Evolutionary conservation across 2,329 filamentous ascomycete genomes (phyloP).

Genomic region (Cryphonectria parasitica): DNA sequence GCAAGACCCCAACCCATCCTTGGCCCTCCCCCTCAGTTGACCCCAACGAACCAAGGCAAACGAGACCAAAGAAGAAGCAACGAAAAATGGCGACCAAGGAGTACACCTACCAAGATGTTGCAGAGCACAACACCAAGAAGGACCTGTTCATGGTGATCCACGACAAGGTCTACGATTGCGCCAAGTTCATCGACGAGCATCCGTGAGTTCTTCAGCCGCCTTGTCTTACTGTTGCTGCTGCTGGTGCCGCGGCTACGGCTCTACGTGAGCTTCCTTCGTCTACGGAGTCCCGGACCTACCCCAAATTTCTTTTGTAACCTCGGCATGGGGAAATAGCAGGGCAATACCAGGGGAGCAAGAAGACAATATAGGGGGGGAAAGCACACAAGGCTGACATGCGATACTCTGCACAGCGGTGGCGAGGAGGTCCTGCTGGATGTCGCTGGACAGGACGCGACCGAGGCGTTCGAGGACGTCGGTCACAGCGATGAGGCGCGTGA

Average conservation of each 20-base stretch:
- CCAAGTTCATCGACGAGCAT: constrained; percentile 95
- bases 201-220: constrained; percentile 61
- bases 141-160: constrained; percentile 90
- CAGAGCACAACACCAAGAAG: constrained; percentile 89
- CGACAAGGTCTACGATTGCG: constrained; percentile 92
- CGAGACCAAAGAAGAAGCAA: neutral
- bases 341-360: neutral
- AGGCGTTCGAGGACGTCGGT: constrained; percentile 98
- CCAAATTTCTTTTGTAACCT: constrained; percentile 4
- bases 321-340: constrained; percentile 19
- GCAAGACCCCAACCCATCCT: constrained; percentile 11
- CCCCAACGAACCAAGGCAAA: constrained; percentile 5
- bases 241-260: constrained; percentile 17
- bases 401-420: constrained; percentile 71
- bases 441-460: constrained; percentile 91
- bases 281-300: neutral
- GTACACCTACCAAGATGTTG: constrained; percentile 80
- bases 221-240: constrained; percentile 20
- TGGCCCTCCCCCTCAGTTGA: constrained; percentile 22
- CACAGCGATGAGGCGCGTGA: constrained; percentile 98
- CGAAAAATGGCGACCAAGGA: constrained; percentile 50
- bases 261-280: constrained; percentile 8
- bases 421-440: constrained; percentile 98
- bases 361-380: no score
- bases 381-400: constrained; percentile 33